Evolutionary conservation across 306 rosid species (phyloP).

Genomic region (Vigna nakashimae): DNA sequence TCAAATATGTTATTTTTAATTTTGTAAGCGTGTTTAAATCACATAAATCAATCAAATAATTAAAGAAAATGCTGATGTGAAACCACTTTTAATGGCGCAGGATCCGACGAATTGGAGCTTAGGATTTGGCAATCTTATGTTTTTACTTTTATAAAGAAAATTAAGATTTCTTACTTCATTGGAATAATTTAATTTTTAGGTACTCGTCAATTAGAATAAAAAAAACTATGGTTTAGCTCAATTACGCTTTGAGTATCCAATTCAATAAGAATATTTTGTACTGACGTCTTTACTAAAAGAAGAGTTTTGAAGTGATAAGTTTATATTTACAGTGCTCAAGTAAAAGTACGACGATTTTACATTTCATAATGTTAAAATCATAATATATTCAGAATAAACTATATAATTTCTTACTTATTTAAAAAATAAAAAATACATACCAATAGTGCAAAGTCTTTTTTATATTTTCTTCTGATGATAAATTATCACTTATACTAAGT

Average conservation of each 20-base stretch:
- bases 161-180: not conserved
- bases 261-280: slow-evolving; percentile 27
- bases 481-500: too few relatives aligned
- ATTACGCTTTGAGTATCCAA: slow-evolving; percentile 2
- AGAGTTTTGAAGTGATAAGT: not conserved
- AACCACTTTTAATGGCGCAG: slow-evolving; percentile 31
- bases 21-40: slow-evolving; percentile 10
- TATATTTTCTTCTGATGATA: too few relatives aligned
- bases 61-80: slow-evolving; percentile 34
- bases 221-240: not conserved
- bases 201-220: not conserved
- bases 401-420: too few relatives aligned
- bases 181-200: not conserved
- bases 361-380: too few relatives aligned
- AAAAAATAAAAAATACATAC: too few relatives aligned
- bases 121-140: not conserved
- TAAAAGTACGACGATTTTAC: too few relatives aligned
- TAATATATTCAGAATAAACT: too few relatives aligned
- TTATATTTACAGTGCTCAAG: not conserved
- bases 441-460: too few relatives aligned
- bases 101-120: not conserved
- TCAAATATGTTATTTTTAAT: not conserved
- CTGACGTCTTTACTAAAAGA: not conserved
- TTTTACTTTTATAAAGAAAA: slow-evolving; percentile 4
- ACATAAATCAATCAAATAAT: slow-evolving; percentile 16